phyloP scores from a whole-genome alignment of 331 rosid species.

The Saraca asoca region DNA sequence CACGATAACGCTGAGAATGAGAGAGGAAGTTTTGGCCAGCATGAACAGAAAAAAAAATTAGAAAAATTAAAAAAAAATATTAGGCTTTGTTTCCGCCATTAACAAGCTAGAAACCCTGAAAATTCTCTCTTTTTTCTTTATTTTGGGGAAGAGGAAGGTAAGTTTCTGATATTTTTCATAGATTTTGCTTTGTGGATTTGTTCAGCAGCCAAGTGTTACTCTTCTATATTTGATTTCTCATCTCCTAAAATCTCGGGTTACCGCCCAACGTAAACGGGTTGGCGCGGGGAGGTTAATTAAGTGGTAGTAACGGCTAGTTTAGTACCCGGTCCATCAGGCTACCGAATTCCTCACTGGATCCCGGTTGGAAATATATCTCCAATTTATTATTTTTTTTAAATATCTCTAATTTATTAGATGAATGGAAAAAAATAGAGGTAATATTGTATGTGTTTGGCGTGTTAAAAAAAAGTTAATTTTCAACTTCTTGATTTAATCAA shows the following conservation, averaged over 20 bases:
- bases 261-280: slow-evolving; percentile 27
- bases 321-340: too few relatives aligned
- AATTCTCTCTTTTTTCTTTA: slow-evolving; percentile 9
- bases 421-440: too few relatives aligned
- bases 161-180: slow-evolving; percentile 13
- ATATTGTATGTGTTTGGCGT: too few relatives aligned
- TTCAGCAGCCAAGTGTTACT: slow-evolving; percentile 10
- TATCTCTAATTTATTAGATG: too few relatives aligned
- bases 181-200: slow-evolving; percentile 31
- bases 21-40: not conserved
- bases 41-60: not conserved
- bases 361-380: too few relatives aligned
- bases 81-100: not conserved
- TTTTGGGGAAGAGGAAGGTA: slow-evolving; percentile 23
- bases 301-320: too few relatives aligned
- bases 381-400: too few relatives aligned
- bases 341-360: too few relatives aligned
- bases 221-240: not conserved
- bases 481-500: too few relatives aligned
- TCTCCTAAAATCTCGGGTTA: slow-evolving; percentile 36
- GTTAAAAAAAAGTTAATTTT: too few relatives aligned
- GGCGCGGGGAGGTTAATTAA: too few relatives aligned
- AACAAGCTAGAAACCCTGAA: slow-evolving; percentile 6
- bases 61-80: not conserved
- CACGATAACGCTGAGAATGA: not conserved